phyloP scores from a whole-genome alignment of 371 early-diverging fungal genomes.

The Entomophthora muscae region DNA sequence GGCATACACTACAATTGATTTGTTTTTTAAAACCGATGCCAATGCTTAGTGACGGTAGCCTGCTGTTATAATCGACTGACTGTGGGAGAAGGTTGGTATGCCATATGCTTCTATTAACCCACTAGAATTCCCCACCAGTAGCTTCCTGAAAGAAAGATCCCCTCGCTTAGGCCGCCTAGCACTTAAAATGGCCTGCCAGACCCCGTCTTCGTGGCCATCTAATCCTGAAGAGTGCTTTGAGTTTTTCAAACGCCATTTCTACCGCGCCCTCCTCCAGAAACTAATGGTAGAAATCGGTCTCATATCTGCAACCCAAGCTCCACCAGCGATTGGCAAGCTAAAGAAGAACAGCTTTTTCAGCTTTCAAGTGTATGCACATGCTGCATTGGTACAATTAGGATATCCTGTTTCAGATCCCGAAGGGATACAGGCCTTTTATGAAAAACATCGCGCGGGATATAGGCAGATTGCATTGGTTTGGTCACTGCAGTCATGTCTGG shows the following conservation, averaged over 20 bases:
- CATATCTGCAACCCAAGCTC: conserved; percentile 17
- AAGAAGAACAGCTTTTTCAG: conserved; percentile 21
- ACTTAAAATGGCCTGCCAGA: conserved; percentile 59
- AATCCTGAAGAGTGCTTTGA: conserved; percentile 21
- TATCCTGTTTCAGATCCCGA: background rate
- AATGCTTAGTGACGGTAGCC: conserved; percentile 53
- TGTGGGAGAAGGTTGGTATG: background rate
- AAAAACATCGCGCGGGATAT: background rate
- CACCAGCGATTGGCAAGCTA: conserved; percentile 29
- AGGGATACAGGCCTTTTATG: background rate
- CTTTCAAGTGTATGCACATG: conserved; percentile 18
- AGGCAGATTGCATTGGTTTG: background rate
- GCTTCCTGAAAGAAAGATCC: background rate
- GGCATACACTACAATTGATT: conserved; percentile 43
- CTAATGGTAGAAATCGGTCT: conserved; percentile 24
- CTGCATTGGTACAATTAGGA: background rate
- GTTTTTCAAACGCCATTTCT: conserved; percentile 41
- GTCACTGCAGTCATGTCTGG: background rate
- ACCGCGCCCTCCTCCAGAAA: conserved; percentile 40
- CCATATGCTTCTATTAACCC: no score
- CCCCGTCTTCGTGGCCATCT: conserved; percentile 44
- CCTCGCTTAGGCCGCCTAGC: conserved; percentile 35
- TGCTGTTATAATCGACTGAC: conserved; percentile 65
- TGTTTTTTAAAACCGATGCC: conserved; percentile 48
- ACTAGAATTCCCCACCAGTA: conserved; percentile 1